Evolutionary conservation across 1,284 basidiomycete species (phyloP).

Genomic region (Pseudomicrostroma phylloplanum): DNA sequence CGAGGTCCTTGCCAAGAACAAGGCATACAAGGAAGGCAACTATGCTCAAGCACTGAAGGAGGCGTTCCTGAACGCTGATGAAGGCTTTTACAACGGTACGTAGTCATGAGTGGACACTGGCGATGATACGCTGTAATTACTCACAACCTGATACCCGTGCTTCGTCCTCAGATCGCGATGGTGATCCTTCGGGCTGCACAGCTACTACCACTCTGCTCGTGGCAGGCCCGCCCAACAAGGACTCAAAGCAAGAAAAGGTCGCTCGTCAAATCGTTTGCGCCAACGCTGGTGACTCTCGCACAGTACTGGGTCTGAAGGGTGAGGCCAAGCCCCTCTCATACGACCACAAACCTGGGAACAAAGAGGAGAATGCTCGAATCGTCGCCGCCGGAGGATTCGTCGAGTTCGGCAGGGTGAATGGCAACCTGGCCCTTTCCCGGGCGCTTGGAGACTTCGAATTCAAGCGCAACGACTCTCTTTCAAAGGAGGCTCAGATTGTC

Average conservation of each 20-base stretch:
- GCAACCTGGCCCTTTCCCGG: constrained; percentile 89
- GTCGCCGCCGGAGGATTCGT: constrained; percentile 91
- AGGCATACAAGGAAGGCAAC: constrained; percentile 64
- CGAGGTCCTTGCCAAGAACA: constrained; percentile 67
- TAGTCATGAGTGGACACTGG: neutral
- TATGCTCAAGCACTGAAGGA: constrained; percentile 76
- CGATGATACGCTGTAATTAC: neutral
- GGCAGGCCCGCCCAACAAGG: constrained; percentile 16
- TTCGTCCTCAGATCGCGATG: neutral
- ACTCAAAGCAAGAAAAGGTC: constrained; percentile 13
- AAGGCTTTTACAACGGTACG: constrained; percentile 77
- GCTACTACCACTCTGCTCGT: constrained; percentile 68
- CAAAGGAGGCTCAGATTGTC: constrained; percentile 87
- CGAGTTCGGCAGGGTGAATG: constrained; percentile 94
- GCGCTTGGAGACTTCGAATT: constrained; percentile 98
- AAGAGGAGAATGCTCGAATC: constrained; percentile 84
- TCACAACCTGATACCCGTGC: neutral
- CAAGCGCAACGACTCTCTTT: constrained; percentile 80
- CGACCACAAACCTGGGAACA: constrained; percentile 92
- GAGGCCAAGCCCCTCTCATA: constrained; percentile 79
- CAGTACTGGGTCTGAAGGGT: constrained; percentile 80
- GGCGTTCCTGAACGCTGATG: constrained; percentile 88
- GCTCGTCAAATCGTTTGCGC: constrained; percentile 55
- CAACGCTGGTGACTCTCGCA: constrained; percentile 93
- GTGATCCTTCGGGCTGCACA: constrained; percentile 91